phyloP scores from a whole-genome alignment of 2,329 filamentous ascomycete species.

The Ophiostoma piceae region DNA sequence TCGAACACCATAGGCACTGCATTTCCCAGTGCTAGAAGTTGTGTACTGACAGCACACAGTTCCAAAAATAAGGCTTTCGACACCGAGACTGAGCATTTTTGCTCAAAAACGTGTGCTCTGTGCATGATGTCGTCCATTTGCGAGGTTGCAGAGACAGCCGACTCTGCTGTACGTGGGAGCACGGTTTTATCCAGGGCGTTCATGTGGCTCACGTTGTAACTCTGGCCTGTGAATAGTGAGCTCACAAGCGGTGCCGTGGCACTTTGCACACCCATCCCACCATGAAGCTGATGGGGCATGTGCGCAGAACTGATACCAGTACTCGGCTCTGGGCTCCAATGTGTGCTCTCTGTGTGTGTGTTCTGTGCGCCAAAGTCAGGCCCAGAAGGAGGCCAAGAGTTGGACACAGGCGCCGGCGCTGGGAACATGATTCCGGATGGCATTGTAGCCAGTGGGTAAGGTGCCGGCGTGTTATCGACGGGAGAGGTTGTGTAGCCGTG shows the following conservation, averaged over 20 bases:
- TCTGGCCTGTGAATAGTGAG: neutral
- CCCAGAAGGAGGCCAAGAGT: neutral
- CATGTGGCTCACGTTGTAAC: neutral
- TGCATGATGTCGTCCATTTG: neutral
- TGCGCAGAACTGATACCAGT: neutral
- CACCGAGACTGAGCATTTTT: conserved; percentile 5
- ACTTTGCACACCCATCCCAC: neutral
- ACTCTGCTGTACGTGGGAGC: neutral
- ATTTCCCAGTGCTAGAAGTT: conserved; percentile 37
- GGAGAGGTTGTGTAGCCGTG: neutral
- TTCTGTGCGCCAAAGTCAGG: neutral
- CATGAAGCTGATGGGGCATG: neutral
- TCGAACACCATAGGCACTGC: conserved; percentile 28
- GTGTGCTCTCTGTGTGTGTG: neutral
- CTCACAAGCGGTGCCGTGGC: neutral
- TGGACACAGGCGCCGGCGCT: neutral
- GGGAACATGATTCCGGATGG: neutral
- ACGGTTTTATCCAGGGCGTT: neutral
- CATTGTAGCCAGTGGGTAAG: neutral
- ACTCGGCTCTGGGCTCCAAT: neutral
- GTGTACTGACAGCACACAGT: conserved; percentile 38
- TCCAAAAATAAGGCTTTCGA: conserved; percentile 23
- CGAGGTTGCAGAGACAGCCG: neutral
- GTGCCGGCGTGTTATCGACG: neutral
- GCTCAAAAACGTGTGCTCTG: neutral